phyloP scores from a whole-genome alignment of 768 basidiomycete genomes.

The Hypsizygus marmoreus region DNA sequence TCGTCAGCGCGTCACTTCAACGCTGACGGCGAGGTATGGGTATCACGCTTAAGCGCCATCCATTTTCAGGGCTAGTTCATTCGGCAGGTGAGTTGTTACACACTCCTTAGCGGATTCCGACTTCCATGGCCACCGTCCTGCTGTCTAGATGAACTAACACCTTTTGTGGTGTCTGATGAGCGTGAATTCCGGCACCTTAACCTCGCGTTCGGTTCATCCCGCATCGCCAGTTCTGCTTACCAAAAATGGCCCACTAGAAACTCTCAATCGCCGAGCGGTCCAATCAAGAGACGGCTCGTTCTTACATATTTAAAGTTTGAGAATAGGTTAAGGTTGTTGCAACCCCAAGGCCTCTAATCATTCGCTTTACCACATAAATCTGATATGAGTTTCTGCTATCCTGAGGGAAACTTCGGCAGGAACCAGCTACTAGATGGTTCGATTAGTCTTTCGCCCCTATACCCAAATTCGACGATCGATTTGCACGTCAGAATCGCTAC shows the following conservation, averaged over 20 bases:
- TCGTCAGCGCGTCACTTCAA: conserved; percentile 72
- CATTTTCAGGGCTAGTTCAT: conserved; percentile 91
- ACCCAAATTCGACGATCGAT: conserved; percentile 94
- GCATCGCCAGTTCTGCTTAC: conserved; percentile 71
- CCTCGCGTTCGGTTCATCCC: conserved; percentile 75
- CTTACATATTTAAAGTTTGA: conserved; percentile 87
- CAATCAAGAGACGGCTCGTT: conserved; percentile 84
- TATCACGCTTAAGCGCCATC: conserved; percentile 87
- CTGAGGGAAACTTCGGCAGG: conserved; percentile 86
- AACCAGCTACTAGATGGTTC: conserved; percentile 93
- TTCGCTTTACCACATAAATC: conserved; percentile 79
- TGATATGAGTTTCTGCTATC: conserved; percentile 58
- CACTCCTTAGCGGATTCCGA: conserved; percentile 85
- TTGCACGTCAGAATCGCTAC: conserved; percentile 96
- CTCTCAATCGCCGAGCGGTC: conserved; percentile 81
- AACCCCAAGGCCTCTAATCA: conserved; percentile 91
- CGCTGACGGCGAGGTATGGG: conserved; percentile 82
- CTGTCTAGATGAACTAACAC: conserved; percentile 89
- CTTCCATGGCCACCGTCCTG: conserved; percentile 88
- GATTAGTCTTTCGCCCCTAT: conserved; percentile 97
- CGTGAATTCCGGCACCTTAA: conserved; percentile 80
- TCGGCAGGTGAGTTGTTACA: conserved; percentile 89
- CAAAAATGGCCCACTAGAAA: conserved; percentile 83
- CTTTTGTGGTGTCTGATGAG: conserved; percentile 85
- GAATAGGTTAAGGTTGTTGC: conserved; percentile 86